Evolutionary conservation across 805 yeast species (phyloP), one percentile per base, ranked within the genome.

Genomic region (Jamesozyma piceae): DNA sequence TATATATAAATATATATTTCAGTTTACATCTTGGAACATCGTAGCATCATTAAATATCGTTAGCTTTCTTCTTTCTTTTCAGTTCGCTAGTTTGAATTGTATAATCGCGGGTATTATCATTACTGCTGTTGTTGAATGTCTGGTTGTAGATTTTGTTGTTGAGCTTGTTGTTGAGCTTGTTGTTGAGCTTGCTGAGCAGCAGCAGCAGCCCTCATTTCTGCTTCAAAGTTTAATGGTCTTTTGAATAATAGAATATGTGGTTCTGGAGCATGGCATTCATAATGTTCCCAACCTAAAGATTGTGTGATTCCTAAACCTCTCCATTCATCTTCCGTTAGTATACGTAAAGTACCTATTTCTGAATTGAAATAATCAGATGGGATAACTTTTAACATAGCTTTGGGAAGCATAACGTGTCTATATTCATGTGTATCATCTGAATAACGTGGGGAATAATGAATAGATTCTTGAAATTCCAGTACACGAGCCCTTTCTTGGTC

Each of bases 251-350:
- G 68, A 47, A 92, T 92, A 60, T 92, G 98, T 21, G 99, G 99
- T 64, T 92, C 99, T 35, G 99, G 99, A 1, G 97, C 84, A 62
- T 92, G 98, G 34, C 95, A 89, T 57, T 92, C 98, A 59, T 90
- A 92, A 64, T 92, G 98, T 42, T 75, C 92, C 98, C 98, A 92
- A 1, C 98, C 98, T 47, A 92, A 69, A 30, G 95, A 84, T 64
- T 92, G 99, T 5, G 97, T 92, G 55, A 92, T 88, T 2, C 99
- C 99, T 39, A 92, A 68, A 1, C 97, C 97, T 63, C 99, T 74
- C 99, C 99, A 92, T 65, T 92, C 99, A 52, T 92, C 97, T 63
- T 92, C 99, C 38, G 83, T 65, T 32, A 92, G 68, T 35, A 92
- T 86, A 51, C 95, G 78, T 53, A 92, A 71, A 0, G 98, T 92